Evolutionary conservation across 2,329 filamentous ascomycete genomes (phyloP), one percentile per base, ranked within the genome.

Genomic region (Alternaria metachromatica): DNA sequence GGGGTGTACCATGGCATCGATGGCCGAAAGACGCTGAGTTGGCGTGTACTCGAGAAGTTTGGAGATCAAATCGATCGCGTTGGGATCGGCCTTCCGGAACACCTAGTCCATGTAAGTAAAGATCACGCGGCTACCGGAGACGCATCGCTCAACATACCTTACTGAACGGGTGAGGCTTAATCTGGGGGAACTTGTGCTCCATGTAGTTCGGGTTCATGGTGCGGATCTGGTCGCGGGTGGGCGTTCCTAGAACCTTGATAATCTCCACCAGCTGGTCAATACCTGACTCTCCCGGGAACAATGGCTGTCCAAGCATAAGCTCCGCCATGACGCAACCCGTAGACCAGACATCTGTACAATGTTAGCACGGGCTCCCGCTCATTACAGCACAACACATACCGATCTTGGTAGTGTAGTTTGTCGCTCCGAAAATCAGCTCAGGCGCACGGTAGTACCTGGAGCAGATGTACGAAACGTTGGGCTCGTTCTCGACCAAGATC

Each of bases 191-290:
- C 85, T 98, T 98, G 85, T 99, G 96, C 84, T 99, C 96, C 96
- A 99, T 99, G 83, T 99, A 99, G 83, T 99, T 99, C 63, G 96
- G 96, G 83, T 99, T 99, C 96, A 99, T 99, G 70, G 96, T 99
- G 73, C 96, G 92, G 77, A 99, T 99, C 82, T 99, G 96, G 81
- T 99, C 96, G 69, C 96, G 89, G 37, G 96, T 98, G 18, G 96
- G 96, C 18, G 96, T 99, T 64, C 96, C 96, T 65, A 99, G 85
- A 57, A 99, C 95, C 84, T 99, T 99, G 87, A 99, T 99, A 80
- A 99, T 99, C 83, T 99, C 96, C 49, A 99, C 96, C 53, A 99
- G 86, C 81, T 99, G 96, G 80, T 99, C 96, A 76, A 99, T 99
- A 69, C 96, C 96, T 51, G 96, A 99, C 82, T 99, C 96, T 75